A percentile compares a stretch with the other conserved stretches of the same genome.
Conservation (phyloP, 1,284 basidiomycete genomes). For the Inonotus hispidus region DNA sequence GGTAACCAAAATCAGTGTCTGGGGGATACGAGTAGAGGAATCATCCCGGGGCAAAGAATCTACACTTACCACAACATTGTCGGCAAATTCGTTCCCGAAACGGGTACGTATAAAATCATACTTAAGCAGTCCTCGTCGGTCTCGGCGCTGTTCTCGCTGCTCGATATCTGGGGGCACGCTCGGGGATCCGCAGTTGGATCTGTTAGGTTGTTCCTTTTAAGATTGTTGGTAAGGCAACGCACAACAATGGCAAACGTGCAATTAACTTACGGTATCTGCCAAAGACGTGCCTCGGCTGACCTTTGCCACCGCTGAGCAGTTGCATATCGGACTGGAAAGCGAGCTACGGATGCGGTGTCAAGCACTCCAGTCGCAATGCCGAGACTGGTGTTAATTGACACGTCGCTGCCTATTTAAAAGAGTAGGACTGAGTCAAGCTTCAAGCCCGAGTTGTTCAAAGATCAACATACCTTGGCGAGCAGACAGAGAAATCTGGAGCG, state of each 20-base stretch:
- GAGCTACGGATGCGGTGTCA: conserved; percentile 41
- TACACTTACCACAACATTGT: conserved; percentile 60
- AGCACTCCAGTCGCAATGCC: conserved; percentile 50
- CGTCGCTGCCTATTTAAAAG: not conserved
- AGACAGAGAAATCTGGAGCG: not conserved
- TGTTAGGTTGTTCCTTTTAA: conserved; percentile 42
- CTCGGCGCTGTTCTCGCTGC: conserved; percentile 40
- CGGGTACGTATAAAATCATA: conserved; percentile 68
- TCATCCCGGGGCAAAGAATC: not conserved
- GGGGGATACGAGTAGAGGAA: not conserved
- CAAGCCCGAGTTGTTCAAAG: too few species aligned
- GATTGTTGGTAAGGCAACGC: not conserved
- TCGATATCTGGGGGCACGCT: conserved; percentile 59
- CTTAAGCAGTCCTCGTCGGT: conserved; percentile 74
- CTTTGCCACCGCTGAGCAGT: conserved; percentile 53
- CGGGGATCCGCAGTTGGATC: conserved; percentile 55
- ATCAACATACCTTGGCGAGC: not conserved
- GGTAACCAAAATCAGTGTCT: not conserved
- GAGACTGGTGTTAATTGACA: conserved; percentile 39
- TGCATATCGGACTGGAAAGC: conserved; percentile 64
- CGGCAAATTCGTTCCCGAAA: conserved; percentile 37
- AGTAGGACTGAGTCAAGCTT: not conserved
- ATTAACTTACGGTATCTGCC: conserved; percentile 57
- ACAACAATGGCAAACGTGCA: not conserved
- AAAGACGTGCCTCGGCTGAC: conserved; percentile 46